Conservation (phyloP, 768 basidiomycete species). For the Inosperma sp. region DNA sequence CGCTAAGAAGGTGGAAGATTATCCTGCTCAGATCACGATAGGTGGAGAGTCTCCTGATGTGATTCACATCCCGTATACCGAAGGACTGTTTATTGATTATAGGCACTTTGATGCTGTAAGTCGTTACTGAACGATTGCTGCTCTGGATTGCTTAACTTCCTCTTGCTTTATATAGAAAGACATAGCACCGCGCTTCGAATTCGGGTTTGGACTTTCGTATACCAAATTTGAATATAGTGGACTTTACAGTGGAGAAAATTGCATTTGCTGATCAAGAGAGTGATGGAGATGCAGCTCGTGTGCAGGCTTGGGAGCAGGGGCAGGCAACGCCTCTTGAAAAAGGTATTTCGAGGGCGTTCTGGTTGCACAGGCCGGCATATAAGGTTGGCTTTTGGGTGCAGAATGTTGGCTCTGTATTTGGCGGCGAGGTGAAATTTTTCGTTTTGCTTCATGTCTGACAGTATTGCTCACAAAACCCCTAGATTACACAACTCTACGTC, state of each 20-base stretch:
- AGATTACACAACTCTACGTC: conserved; percentile 75
- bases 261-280: conserved; percentile 5
- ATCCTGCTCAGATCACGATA: conserved; percentile 46
- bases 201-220: conserved; percentile 88
- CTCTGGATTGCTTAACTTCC: not conserved
- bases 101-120: conserved; percentile 64
- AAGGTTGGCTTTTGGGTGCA: conserved; percentile 57
- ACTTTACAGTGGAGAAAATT: conserved; percentile 46
- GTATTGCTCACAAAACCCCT: conserved; percentile 4
- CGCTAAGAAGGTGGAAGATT: conserved; percentile 55
- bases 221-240: conserved; percentile 71
- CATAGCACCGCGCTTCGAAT: conserved; percentile 79
- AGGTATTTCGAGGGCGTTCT: conserved; percentile 59
- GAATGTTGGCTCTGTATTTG: conserved; percentile 59
- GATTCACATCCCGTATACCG: conserved; percentile 54
- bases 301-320: conserved; percentile 54
- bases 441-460: not conserved
- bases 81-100: conserved; percentile 68
- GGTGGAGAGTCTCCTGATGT: conserved; percentile 36
- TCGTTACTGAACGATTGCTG: conserved; percentile 21
- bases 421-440: conserved; percentile 54
- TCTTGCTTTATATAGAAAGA: conserved; percentile 43
- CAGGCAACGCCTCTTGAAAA: conserved; percentile 48
- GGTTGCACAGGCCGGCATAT: conserved; percentile 66
- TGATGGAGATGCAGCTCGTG: conserved; percentile 33